phyloP scores from a whole-genome alignment of 1,284 basidiomycete genomes.

The Athelia sp. region DNA sequence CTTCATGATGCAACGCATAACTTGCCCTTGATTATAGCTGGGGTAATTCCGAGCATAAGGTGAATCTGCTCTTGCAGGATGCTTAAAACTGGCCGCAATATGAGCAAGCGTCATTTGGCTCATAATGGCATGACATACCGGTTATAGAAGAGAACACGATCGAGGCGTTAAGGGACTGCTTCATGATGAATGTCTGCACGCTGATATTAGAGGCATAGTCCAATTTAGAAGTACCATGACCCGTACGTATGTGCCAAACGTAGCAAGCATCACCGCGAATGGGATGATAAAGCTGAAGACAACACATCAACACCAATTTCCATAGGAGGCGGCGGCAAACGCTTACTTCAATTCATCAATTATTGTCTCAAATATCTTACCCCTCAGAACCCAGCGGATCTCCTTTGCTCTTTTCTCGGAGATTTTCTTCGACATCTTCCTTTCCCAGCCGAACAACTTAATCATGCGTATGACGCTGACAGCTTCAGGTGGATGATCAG shows the following conservation, averaged over 20 bases:
- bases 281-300: slow-evolving; percentile 54
- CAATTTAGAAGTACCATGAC: not conserved
- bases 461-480: slow-evolving; percentile 38
- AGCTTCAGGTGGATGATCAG: slow-evolving; percentile 28
- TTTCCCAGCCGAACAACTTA: slow-evolving; percentile 62
- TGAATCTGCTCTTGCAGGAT: slow-evolving; percentile 35
- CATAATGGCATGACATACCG: slow-evolving; percentile 4
- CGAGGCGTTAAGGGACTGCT: slow-evolving; percentile 20
- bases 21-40: slow-evolving; percentile 16
- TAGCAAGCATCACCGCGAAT: slow-evolving; percentile 59
- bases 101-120: not conserved
- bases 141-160: slow-evolving; percentile 28
- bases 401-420: slow-evolving; percentile 32
- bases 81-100: slow-evolving; percentile 28
- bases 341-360: slow-evolving; percentile 33
- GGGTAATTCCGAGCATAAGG: slow-evolving; percentile 18
- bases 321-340: not conserved
- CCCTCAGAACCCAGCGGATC: slow-evolving; percentile 17
- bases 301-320: slow-evolving; percentile 1
- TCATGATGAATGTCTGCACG: slow-evolving; percentile 30
- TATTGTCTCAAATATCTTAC: slow-evolving; percentile 32
- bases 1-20: not conserved
- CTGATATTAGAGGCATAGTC: no score
- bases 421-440: slow-evolving; percentile 34
- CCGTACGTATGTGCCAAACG: slow-evolving; percentile 53